Conservation (phyloP, 1,139 yeast species). For the Arxiozyma telluris region DNA sequence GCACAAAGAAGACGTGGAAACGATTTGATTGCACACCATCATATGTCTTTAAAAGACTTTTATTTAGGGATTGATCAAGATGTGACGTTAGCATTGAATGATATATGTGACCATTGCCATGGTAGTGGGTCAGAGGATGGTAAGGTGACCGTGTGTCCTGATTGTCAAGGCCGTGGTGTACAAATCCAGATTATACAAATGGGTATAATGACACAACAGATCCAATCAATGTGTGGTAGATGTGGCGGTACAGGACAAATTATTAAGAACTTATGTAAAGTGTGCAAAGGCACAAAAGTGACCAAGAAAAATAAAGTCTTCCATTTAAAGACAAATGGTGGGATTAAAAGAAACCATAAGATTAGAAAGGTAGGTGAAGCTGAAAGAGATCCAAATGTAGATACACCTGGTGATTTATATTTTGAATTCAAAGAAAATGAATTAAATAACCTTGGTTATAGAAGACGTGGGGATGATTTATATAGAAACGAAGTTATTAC, state of each 20-base stretch:
- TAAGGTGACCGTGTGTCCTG: conserved; percentile 48
- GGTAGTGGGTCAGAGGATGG: conserved; percentile 87
- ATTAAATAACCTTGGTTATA: conserved; percentile 63
- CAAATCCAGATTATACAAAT: conserved; percentile 60
- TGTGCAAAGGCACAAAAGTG: conserved; percentile 66
- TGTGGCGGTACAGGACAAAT: conserved; percentile 73
- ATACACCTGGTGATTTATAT: conserved; percentile 61
- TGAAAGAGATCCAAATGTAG: conserved; percentile 70
- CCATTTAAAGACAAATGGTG: conserved; percentile 58
- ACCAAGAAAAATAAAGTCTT: conserved; percentile 48
- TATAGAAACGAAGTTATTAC: conserved; percentile 76
- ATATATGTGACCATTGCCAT: conserved; percentile 63
- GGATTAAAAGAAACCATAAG: conserved; percentile 52
- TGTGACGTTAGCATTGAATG: conserved; percentile 60
- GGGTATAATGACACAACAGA: conserved; percentile 84
- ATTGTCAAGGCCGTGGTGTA: conserved; percentile 71
- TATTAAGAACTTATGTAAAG: conserved; percentile 53
- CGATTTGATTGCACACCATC: conserved; percentile 49
- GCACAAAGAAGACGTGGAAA: conserved; percentile 51
- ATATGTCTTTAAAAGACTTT: conserved; percentile 53
- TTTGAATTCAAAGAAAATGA: conserved; percentile 50
- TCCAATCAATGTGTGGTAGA: conserved; percentile 67
- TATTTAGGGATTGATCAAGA: conserved; percentile 58
- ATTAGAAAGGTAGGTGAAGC: conserved; percentile 68
- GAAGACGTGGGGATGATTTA: conserved; percentile 64